These are phyloP conservation scores for Calonectria pauciramosa DNA, from an alignment of 2,329 filamentous ascomycete species.

Conservation along the genomic window DNA sequence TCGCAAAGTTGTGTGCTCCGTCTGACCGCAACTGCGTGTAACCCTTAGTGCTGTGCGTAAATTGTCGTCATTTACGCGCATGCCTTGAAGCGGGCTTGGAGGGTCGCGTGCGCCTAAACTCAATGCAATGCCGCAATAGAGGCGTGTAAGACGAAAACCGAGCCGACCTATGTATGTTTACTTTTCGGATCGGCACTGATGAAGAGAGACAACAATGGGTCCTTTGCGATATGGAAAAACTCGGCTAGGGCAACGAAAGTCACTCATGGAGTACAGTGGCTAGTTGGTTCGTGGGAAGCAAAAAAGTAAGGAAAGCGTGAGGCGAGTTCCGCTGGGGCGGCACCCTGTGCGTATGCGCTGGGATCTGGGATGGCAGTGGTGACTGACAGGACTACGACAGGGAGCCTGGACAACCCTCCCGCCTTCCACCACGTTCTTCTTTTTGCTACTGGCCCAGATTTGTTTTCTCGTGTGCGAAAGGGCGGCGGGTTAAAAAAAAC, in stretches of 20 bases:
- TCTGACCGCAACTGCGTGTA: constrained; percentile 31
- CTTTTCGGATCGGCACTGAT: constrained; percentile 25
- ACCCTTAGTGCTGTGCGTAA: constrained; percentile 26
- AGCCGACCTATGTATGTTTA: neutral
- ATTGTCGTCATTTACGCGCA: constrained; percentile 41
- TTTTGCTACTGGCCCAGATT: constrained; percentile 28
- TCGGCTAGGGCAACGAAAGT: constrained; percentile 14
- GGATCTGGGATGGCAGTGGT: constrained; percentile 17
- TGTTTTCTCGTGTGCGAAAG: constrained; percentile 34
- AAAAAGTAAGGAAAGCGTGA: constrained; percentile 32
- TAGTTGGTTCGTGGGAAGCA: constrained; percentile 16
- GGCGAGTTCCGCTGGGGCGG: constrained; percentile 26
- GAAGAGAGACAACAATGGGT: neutral
- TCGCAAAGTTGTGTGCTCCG: constrained; percentile 34
- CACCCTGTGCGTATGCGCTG: constrained; percentile 31
- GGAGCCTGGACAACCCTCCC: constrained; percentile 24
- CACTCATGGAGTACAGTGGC: neutral
- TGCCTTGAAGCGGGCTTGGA: constrained; percentile 32
- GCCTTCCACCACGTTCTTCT: constrained; percentile 36
- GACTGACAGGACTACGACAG: constrained; percentile 15
- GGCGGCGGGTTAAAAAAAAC: constrained; percentile 13
- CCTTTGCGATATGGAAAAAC: neutral
- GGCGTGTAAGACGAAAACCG: neutral
- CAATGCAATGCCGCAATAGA: constrained; percentile 20
- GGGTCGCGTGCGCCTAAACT: constrained; percentile 34